These are phyloP conservation scores for Mesotaenium endlicherianum DNA, from an alignment of 139 green algal genomes.

Conservation along the genomic window DNA sequence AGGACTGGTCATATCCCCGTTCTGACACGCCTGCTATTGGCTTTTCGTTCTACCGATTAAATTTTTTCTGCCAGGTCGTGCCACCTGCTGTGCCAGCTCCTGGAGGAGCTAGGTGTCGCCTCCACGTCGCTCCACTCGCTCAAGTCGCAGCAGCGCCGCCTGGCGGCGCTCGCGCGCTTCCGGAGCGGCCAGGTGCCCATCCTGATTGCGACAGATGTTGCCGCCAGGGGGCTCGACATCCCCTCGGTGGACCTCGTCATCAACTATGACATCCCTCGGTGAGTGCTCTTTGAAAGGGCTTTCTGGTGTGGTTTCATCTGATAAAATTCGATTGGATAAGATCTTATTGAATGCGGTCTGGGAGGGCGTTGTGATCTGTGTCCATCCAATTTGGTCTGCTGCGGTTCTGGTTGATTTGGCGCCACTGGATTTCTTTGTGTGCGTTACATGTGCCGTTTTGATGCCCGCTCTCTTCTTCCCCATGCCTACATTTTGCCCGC, in stretches of 20 bases:
- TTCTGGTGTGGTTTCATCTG: too few relatives aligned
- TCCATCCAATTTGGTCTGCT: too few relatives aligned
- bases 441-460: too few relatives aligned
- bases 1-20: not conserved
- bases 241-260: slow-evolving; percentile 57
- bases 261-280: slow-evolving; percentile 58
- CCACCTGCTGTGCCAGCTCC: slow-evolving; percentile 63
- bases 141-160: slow-evolving; percentile 72
- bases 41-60: not conserved
- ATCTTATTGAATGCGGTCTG: too few relatives aligned
- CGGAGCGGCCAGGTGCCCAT: slow-evolving; percentile 50
- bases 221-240: slow-evolving; percentile 57
- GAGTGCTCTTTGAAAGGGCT: not conserved
- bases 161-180: slow-evolving; percentile 77
- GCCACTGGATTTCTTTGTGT: too few relatives aligned
- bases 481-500: too few relatives aligned
- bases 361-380: too few relatives aligned
- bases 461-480: too few relatives aligned
- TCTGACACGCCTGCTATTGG: not conserved
- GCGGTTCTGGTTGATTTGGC: too few relatives aligned
- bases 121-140: slow-evolving; percentile 47
- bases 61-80: slow-evolving; percentile 6
- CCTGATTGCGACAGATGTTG: slow-evolving; percentile 76
- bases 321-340: too few relatives aligned
- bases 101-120: slow-evolving; percentile 76